Base-by-base conservation (phyloP, 2,329 filamentous ascomycete species). In the Aureobasidium leucospermi region DNA sequence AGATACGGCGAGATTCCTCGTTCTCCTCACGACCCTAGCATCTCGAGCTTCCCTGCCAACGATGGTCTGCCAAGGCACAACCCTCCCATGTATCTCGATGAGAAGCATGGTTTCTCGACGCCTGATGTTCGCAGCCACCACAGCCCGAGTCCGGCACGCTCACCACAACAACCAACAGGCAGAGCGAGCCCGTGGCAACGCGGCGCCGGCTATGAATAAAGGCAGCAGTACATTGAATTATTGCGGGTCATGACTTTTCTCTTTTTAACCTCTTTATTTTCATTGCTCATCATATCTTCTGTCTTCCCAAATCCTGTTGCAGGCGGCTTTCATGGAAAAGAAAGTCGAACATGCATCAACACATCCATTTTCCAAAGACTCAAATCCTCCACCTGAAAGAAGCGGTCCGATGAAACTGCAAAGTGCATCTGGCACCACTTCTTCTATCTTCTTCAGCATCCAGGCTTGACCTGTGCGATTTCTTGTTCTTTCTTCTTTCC, bases 101-200 rank as follows among this genome's bases (percentile, higher is more conserved):
- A 63, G 58, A 60, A 60, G 49, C 36, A 19, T 19, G 49, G 58
- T 39, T 60, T 55, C 31, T 58, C 52, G 28, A 31, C 58, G 7
- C 53, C 53, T 13, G 59, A 52, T 9, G 41, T 49, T 23, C 60
- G 49, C 34, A 61, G 60, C 32, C 52, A 49, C 38, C 51, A 60
- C 48, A 62, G 62, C 51, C 19, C 32, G 1, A 63, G 62, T 32
- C 59, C 55, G 16, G 56, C 51, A 48, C 49, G 56, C 46, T 45
- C 62, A 15, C 63, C 60, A 11, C 60, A 61, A 32, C 32, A 65
- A 69, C 53, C 66, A 79, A 64, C 80, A 82, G 67, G 62, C 67
- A 84, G 78, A 67, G 70, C 79, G 39, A 85, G 81, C 72, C 83
- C 83, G 57, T 86, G 84, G 84, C 83, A 86, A 72, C 74, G 84